These are phyloP conservation scores for Symbiodinium natans DNA, from an alignment of 73 alveolate genomes.

Conservation along the genomic window DNA sequence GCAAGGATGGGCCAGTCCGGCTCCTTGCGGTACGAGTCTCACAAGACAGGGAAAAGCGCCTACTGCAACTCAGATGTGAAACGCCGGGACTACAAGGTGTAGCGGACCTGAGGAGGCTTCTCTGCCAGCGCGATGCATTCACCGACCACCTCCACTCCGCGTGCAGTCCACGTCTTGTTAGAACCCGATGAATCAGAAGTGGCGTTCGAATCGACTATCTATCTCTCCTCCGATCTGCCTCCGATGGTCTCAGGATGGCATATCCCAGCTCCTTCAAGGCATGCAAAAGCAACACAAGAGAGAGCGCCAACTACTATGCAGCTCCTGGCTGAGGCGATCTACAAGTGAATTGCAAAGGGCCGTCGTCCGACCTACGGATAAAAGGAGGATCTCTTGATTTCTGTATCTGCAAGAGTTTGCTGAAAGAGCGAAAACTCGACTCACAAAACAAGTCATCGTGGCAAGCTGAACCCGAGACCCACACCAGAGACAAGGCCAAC, in stretches of 20 bases:
- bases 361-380: neutral
- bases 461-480: neutral
- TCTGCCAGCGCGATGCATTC: slow-evolving; percentile 71
- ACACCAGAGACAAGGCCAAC: neutral
- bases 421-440: too few species aligned
- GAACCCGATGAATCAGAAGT: neutral
- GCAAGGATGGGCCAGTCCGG: slow-evolving; percentile 87
- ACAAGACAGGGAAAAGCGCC: neutral
- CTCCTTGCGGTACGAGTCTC: neutral
- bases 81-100: too few species aligned
- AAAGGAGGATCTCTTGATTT: neutral
- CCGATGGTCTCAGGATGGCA: slow-evolving; percentile 37
- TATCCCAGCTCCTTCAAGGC: slow-evolving; percentile 31
- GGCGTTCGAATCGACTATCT: neutral
- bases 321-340: neutral
- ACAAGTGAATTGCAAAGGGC: neutral
- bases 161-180: neutral
- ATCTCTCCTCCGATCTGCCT: neutral
- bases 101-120: slow-evolving; percentile 66
- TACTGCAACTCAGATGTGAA: neutral
- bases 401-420: neutral
- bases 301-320: too few species aligned
- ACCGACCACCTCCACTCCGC: slow-evolving; percentile 10
- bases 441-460: too few species aligned
- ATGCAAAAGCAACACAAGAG: neutral